Base-by-base conservation (phyloP, 305 asterid species). In the Fraxinus platypoda region DNA sequence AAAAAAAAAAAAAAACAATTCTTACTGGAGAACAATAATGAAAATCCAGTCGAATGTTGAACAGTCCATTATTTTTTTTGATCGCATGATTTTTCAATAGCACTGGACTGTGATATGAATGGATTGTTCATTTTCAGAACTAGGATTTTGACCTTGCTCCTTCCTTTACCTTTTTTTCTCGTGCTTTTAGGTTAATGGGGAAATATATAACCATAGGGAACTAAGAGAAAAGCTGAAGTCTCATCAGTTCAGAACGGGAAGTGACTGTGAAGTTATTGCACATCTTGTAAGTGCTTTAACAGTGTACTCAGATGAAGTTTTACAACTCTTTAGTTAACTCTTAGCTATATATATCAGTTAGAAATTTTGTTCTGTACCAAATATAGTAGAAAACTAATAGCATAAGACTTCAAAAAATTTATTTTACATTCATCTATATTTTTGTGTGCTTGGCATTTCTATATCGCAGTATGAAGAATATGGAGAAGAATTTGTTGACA, bases 181-280 rank as follows among this genome's bases (percentile, higher is more conserved):
- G 19, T 83, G 76, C 75, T 85, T 82, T 43, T 82, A 97, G 99
- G 99, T 97, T 81, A 97, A 97, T 80, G 99, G 99, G 54, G 99
- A 97, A 90, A 97, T 97, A 84, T 97, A 97, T 88, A 97, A 97
- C 93, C 99, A 97, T 83, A 90, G 89, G 79, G 98, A 88, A 54
- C 87, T 97, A 80, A 91, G 89, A 87, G 91, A 89, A 84, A 89
- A 84, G 84, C 88, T 97, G 83, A 90, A 89, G 87, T 90, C 96
- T 82, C 99, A 97, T 79, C 68, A 80, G 81, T 97, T 94, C 91
- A 88, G 92, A 78, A 97, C 99, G 37, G 98, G 93, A 86, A 95
- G 99, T 90, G 99, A 97, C 88, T 97, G 99, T 86, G 99, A 97
- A 91, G 99, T 97, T 79, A 97, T 97, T 73, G 97, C 99, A 80